Evolutionary conservation across 805 yeast species (phyloP), one percentile per base, ranked within the genome.

Genomic region (Sungouiella thailandica): DNA sequence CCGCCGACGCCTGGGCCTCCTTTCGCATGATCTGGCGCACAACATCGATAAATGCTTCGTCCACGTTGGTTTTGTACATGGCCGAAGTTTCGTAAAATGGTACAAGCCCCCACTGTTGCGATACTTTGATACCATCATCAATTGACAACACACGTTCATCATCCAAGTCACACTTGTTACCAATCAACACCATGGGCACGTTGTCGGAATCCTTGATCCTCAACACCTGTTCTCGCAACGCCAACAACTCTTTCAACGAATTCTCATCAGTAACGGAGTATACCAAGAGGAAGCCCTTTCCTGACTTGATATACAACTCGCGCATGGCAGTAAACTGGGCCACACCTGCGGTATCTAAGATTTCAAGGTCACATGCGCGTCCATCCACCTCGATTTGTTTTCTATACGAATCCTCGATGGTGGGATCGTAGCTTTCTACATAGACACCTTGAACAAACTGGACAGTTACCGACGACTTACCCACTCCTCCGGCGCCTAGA

Each of bases 401-500:
- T 29, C 95, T 69, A 60, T 90, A 93, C 1, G 96, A 86, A 53
- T 90, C 97, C 56, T 90, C 98, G 44, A 90, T 93, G 7, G 98
- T 93, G 7, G 98, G 97, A 53, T 90, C 97, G 61, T 90, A 90
- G 23, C 87, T 74, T 51, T 90, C 97, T 35, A 86, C 77, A 57
- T 86, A 89, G 2, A 83, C 83, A 8, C 93, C 93, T 55, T 86
- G 95, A 3, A 87, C 95, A 53, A 83, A 89, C 54, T 87, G 95
- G 5, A 87, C 95, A 1, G 96, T 88, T 25, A 90, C 67, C 25
- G 95, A 88, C 16, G 97, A 86, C 52, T 90, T 90, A 49, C 98
- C 98, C 7, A 87, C 96, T 61, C 97, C 96, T 49, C 97, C 97
- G 10, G 96, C 95, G 40, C 98, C 98, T 38, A 90, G 67, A 13